A percentile compares a stretch with the other conserved stretches of the same genome.
These are phyloP conservation scores for Urtica urens DNA, from an alignment of 306 rosid genomes.

Conservation along the genomic window DNA sequence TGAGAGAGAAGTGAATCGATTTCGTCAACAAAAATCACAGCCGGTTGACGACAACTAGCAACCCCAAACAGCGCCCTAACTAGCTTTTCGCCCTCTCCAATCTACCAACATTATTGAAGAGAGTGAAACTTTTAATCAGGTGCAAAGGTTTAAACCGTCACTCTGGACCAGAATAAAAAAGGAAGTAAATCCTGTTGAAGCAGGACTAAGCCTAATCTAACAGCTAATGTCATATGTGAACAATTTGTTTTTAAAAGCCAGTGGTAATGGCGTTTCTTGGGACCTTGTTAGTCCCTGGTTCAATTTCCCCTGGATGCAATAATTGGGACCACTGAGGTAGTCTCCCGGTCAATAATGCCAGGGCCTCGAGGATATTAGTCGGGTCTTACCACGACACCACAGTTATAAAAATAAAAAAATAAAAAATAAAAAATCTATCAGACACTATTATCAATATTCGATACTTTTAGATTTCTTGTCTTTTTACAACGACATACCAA, in stretches of 20 bases:
- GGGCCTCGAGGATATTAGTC: too few relatives aligned
- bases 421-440: too few relatives aligned
- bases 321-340: too few relatives aligned
- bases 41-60: constrained; percentile 96
- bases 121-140: constrained; percentile 11
- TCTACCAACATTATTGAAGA: constrained; percentile 37
- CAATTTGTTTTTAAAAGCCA: too few relatives aligned
- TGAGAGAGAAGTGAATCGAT: constrained; percentile 96
- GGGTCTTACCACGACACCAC: too few relatives aligned
- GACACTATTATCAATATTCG: too few relatives aligned
- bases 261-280: too few relatives aligned
- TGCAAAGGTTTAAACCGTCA: constrained; percentile 11
- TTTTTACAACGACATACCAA: constrained; percentile 7
- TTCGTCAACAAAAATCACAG: constrained; percentile 96
- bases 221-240: constrained; percentile 13
- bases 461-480: too few relatives aligned
- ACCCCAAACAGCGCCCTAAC: constrained; percentile 93
- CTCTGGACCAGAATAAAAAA: constrained; percentile 7
- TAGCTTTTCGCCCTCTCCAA: constrained; percentile 98
- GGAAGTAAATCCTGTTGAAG: constrained; percentile 1
- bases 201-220: constrained; percentile 6
- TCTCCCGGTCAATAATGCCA: too few relatives aligned
- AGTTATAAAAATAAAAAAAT: too few relatives aligned
- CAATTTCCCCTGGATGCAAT: too few relatives aligned
- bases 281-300: too few relatives aligned